A percentile compares a stretch with the other conserved stretches of the same genome.
Conservation (phyloP, 2,329 filamentous ascomycete species). For the Colletotrichum cuscutae region DNA sequence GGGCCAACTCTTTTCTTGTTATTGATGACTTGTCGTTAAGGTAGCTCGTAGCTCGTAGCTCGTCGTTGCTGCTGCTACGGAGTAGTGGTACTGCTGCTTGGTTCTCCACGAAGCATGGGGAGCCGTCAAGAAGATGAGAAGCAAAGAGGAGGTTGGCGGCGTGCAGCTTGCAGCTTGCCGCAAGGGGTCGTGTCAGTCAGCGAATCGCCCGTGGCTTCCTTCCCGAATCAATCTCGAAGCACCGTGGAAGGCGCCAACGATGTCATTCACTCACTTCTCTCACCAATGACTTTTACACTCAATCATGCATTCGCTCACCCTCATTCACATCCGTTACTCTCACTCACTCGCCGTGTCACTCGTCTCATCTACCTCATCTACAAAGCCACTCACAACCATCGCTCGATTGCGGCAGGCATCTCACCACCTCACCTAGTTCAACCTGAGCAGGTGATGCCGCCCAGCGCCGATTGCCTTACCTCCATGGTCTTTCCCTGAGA, state of each 20-base stretch:
- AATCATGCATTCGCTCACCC: neutral
- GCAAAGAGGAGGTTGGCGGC: neutral
- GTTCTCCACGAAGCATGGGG: neutral
- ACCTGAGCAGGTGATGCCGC: neutral
- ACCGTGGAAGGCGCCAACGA: neutral
- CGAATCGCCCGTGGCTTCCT: conserved; percentile 24
- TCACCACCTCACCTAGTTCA: neutral
- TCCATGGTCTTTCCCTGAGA: neutral
- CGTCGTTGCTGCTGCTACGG: neutral
- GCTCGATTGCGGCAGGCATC: neutral
- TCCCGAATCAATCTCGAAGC: conserved; percentile 16
- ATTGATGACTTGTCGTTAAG: neutral
- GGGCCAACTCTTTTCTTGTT: conserved; percentile 4
- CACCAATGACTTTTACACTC: neutral
- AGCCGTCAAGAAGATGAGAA: neutral
- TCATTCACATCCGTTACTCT: neutral
- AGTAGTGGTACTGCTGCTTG: neutral
- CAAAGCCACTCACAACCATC: neutral
- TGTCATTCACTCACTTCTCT: neutral
- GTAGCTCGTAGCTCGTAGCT: neutral
- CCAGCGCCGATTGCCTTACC: neutral
- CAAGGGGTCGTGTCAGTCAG: neutral
- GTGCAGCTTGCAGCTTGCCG: neutral
- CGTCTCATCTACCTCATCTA: neutral
- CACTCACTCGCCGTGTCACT: neutral